Conservation (phyloP, 2,329 filamentous ascomycete species). For the Verticillium albo-atrum region DNA sequence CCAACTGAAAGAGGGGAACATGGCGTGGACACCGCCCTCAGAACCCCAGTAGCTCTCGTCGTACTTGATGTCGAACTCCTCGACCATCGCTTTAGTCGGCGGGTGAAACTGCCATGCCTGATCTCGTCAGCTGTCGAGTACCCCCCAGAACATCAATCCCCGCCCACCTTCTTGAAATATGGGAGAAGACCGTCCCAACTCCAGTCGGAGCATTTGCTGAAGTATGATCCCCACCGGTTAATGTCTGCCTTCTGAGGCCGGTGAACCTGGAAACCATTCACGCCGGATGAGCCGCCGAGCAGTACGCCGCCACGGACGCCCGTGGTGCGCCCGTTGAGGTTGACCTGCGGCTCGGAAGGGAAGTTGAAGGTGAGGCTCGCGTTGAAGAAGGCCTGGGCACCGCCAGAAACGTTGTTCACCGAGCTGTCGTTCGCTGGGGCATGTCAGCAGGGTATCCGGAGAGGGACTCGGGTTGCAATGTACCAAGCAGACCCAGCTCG, state of each 20-base stretch:
- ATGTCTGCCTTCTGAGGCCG: slow-evolving; percentile 21
- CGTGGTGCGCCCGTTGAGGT: slow-evolving; percentile 9
- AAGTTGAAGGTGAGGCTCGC: slow-evolving; percentile 3
- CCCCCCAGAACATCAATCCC: too few relatives aligned
- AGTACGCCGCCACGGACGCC: slow-evolving; percentile 15
- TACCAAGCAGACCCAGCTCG: slow-evolving; percentile 13
- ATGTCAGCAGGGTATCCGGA: slow-evolving; percentile 2
- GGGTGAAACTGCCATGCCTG: slow-evolving; percentile 17
- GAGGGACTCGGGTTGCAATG: slow-evolving; percentile 4
- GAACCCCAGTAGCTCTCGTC: slow-evolving; percentile 18
- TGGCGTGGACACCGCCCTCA: slow-evolving; percentile 16
- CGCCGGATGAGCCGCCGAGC: slow-evolving; percentile 22
- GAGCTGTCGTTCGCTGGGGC: slow-evolving; percentile 16
- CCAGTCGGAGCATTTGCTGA: slow-evolving; percentile 15
- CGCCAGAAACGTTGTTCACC: slow-evolving; percentile 13
- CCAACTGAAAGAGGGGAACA: slow-evolving; percentile 16
- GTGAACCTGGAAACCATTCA: slow-evolving; percentile 22
- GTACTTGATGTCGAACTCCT: slow-evolving; percentile 19
- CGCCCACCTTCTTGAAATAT: slow-evolving; percentile 20
- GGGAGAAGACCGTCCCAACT: slow-evolving; percentile 21
- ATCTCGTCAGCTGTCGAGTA: not conserved
- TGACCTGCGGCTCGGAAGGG: slow-evolving; percentile 12
- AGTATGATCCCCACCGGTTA: slow-evolving; percentile 18
- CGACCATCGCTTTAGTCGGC: slow-evolving; percentile 12
- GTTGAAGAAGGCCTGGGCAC: slow-evolving; percentile 6